A percentile compares a stretch with the other conserved stretches of the same genome.
Conservation (phyloP, 1,284 basidiomycete species). For the Serendipita sp. region DNA sequence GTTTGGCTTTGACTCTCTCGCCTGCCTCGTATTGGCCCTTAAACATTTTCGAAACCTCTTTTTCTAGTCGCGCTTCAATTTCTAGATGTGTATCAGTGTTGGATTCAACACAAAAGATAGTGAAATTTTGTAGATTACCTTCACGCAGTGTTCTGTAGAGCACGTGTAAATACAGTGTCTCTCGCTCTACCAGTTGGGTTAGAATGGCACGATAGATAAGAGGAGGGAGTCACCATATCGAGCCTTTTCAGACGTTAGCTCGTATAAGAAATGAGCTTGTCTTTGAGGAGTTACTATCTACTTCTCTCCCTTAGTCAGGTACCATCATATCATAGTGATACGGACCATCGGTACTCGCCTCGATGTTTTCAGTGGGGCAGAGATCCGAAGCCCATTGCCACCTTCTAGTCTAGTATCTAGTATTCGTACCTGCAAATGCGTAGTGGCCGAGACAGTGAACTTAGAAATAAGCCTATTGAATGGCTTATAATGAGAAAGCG, state of each 20-base stretch:
- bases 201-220: background rate
- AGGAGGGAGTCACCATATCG: constrained; percentile 37
- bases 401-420: constrained; percentile 38
- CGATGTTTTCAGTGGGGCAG: constrained; percentile 5
- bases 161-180: constrained; percentile 46
- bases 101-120: background rate
- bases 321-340: background rate
- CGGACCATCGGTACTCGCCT: constrained; percentile 9
- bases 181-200: constrained; percentile 31
- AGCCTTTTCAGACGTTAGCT: constrained; percentile 38
- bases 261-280: constrained; percentile 59
- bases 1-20: background rate
- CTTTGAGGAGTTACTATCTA: constrained; percentile 57
- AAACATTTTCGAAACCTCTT: constrained; percentile 25
- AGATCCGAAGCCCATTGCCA: constrained; percentile 12
- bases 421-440: constrained; percentile 57
- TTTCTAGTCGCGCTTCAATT: constrained; percentile 43
- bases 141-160: constrained; percentile 60
- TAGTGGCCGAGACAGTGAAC: constrained; percentile 63
- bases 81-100: constrained; percentile 27
- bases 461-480: constrained; percentile 53
- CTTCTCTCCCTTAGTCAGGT: background rate
- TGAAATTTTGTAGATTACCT: constrained; percentile 29
- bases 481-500: constrained; percentile 7
- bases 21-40: constrained; percentile 19